These are phyloP conservation scores for Lipomyces kockii DNA, from an alignment of 805 yeast genomes.

Conservation along the genomic window DNA sequence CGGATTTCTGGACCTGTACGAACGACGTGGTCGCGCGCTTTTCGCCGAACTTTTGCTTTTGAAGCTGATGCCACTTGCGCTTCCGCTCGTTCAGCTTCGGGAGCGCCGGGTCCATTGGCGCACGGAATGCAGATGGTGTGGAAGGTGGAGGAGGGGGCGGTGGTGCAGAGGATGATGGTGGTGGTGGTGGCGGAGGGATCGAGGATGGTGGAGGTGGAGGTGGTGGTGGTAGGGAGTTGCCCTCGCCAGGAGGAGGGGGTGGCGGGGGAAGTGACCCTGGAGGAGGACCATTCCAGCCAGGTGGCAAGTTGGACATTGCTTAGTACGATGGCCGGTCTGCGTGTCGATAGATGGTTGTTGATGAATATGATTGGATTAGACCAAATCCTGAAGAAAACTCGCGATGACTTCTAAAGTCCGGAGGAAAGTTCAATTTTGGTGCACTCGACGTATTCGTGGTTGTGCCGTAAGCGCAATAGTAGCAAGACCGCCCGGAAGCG, in stretches of 20 bases:
- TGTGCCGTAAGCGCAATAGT: neutral
- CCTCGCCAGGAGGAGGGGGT: conserved; percentile 22
- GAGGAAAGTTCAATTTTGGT: neutral
- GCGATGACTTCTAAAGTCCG: neutral
- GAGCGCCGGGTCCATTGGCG: conserved; percentile 29
- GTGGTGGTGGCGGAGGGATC: conserved; percentile 42
- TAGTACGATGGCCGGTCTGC: conserved; percentile 5
- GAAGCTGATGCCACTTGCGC: conserved; percentile 65
- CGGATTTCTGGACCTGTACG: conserved; percentile 66
- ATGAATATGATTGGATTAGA: neutral
- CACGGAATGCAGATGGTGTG: conserved; percentile 40
- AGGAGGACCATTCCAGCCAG: conserved; percentile 29
- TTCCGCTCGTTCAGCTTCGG: conserved; percentile 53
- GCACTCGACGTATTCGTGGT: neutral
- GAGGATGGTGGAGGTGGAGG: conserved; percentile 45
- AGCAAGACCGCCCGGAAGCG: too few species aligned
- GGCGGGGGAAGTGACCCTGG: conserved; percentile 24
- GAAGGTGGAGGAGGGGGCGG: conserved; percentile 35
- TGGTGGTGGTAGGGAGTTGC: conserved; percentile 40
- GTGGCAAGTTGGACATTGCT: conserved; percentile 26
- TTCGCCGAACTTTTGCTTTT: conserved; percentile 60
- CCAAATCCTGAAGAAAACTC: neutral
- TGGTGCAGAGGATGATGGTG: conserved; percentile 19
- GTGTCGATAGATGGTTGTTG: neutral
- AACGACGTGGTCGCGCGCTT: conserved; percentile 50